These are phyloP conservation scores for Colletotrichum sp. DNA, from an alignment of 2,329 filamentous ascomycete species.

Conservation along the genomic window DNA sequence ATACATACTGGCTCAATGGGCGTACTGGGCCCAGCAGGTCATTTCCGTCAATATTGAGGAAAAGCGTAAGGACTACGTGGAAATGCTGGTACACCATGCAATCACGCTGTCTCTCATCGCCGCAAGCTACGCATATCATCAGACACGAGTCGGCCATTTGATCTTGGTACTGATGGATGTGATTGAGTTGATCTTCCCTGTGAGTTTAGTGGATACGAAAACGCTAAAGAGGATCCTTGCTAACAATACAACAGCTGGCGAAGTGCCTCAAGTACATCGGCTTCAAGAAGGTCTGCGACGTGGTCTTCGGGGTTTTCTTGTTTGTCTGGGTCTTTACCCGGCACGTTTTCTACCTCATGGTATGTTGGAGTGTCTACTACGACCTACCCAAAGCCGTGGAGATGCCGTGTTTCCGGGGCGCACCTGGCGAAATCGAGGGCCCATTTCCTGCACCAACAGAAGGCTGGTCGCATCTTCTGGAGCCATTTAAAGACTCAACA, in stretches of 20 bases:
- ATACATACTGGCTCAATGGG: not conserved
- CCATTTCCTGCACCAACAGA: not conserved
- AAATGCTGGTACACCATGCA: not conserved
- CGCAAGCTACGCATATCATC: not conserved
- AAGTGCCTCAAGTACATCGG: not conserved
- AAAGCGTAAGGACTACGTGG: not conserved
- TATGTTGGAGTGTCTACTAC: not conserved
- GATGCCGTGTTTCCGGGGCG: not conserved
- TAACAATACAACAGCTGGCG: not conserved
- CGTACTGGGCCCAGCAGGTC: conserved; percentile 6
- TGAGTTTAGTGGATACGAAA: not conserved
- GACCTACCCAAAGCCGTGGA: not conserved
- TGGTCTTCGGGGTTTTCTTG: not conserved
- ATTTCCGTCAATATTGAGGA: conserved; percentile 1
- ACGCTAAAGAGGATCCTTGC: not conserved
- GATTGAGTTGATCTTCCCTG: not conserved
- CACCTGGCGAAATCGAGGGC: not conserved
- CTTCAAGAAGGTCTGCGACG: not conserved
- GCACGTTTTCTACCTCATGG: not conserved
- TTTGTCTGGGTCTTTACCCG: not conserved
- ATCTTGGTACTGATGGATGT: not conserved
- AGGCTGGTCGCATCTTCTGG: not conserved
- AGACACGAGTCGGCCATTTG: not conserved
- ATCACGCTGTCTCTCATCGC: not conserved
- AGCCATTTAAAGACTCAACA: not conserved